Evolutionary conservation across 1,284 basidiomycete genomes (phyloP), one percentile per base, ranked within the genome.

Genomic region (Ustilago xerochloae): DNA sequence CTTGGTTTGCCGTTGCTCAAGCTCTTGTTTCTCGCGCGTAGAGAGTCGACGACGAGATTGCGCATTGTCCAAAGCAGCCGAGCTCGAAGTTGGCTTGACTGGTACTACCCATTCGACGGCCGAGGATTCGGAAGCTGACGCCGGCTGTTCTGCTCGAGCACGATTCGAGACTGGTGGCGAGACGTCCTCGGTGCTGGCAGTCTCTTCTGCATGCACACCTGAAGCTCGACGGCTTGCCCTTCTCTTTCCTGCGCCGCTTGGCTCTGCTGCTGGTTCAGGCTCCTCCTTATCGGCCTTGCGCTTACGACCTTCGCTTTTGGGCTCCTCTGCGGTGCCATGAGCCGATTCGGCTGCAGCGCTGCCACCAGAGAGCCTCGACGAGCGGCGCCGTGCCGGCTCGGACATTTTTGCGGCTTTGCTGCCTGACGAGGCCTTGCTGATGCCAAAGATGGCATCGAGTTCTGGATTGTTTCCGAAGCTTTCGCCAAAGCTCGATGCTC

Each of bases 401-500:
- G 41, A 22, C 8, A 1, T 33, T 18, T 39, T 22, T 7, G 13
- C n/a, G 0, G 32, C 35, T 47, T 33, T 53, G 12, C 24, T 43
- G 6, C 39, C 30, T 35, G 45, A 30, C 7, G 45, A 32, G 6
- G 45, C 28, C 46, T 53, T 61, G 30, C 43, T 36, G 12, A 45
- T 20, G 16, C 63, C 60, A 49, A 74, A 74, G 50, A 74, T 68
- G 24, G 65, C 64, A 22, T 69, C 70, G 12, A 74, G 65, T 45
- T 74, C 70, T 2, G 70, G 70, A 56, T 74, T 74, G 56, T 59
- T 63, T n/a, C 46, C 63, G 26, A 63, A 53, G 13, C 58, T 59
- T 18, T 63, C 63, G 35, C 56, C 60, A 30, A 63, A 63, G 41
- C 65, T 68, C 16, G 51, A 55, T 24, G 46, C 41, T 2, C 47